Percentiles rank a stretch among this genome's conserved stretches.
phyloP scores from a whole-genome alignment of 495 filamentous ascomycete species.

The Peziza echinospora region DNA sequence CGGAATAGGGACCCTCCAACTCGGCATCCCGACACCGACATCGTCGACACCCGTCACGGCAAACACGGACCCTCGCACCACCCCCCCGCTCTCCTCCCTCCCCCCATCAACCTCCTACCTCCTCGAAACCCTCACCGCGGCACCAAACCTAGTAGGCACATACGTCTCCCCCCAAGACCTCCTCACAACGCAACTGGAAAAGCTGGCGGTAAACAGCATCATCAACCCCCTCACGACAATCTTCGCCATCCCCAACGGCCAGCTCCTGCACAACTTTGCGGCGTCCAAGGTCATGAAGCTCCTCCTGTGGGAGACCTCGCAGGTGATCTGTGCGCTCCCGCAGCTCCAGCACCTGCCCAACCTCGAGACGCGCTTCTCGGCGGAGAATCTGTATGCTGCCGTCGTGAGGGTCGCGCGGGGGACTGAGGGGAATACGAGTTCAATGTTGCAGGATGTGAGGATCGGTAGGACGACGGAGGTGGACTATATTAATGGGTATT shows the following conservation, averaged over 20 bases:
- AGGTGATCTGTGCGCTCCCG: slow-evolving; percentile 39
- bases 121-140: slow-evolving; percentile 12
- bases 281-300: slow-evolving; percentile 36
- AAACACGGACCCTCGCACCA: slow-evolving; percentile 10
- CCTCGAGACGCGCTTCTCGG: slow-evolving; percentile 31
- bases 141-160: slow-evolving; percentile 24
- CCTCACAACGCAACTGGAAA: slow-evolving; percentile 45
- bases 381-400: slow-evolving; percentile 32
- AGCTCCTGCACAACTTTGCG: slow-evolving; percentile 38
- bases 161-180: slow-evolving; percentile 28
- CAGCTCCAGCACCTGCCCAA: slow-evolving; percentile 44
- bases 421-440: slow-evolving; percentile 46
- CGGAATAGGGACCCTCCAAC: slow-evolving; percentile 36
- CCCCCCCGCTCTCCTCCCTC: slow-evolving; percentile 12
- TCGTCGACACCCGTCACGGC: background rate
- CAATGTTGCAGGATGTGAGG: slow-evolving; percentile 61
- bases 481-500: slow-evolving; percentile 66
- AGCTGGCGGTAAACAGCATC: slow-evolving; percentile 56
- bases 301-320: slow-evolving; percentile 42
- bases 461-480: slow-evolving; percentile 47
- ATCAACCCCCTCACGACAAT: slow-evolving; percentile 67
- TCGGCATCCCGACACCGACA: slow-evolving; percentile 30
- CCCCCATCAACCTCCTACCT: slow-evolving; percentile 21
- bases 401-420: slow-evolving; percentile 35
- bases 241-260: slow-evolving; percentile 50